Evolutionary conservation across 352 stramenopile genomes (phyloP).

Genomic region (Pseudoperonospora humuli): DNA sequence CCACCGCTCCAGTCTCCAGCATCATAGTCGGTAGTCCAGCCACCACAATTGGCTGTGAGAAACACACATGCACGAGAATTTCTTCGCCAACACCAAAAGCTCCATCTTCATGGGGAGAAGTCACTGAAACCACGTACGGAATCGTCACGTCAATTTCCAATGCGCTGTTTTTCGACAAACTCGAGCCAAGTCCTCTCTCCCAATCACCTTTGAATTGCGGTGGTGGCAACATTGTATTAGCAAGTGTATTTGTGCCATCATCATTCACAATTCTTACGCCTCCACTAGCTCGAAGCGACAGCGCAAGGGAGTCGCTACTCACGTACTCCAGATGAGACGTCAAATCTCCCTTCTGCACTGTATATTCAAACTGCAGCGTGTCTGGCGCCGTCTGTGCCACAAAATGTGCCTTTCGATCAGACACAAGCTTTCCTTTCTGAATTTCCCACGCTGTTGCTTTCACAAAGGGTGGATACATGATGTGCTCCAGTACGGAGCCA

Average conservation of each 20-base stretch:
- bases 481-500: conserved; percentile 23
- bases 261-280: conserved; percentile 33
- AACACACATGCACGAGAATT: conserved; percentile 67
- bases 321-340: conserved; percentile 56
- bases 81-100: conserved; percentile 67
- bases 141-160: conserved; percentile 47
- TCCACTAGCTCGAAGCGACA: conserved; percentile 23
- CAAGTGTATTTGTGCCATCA: conserved; percentile 16
- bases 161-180: conserved; percentile 37
- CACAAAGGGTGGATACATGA: conserved; percentile 36
- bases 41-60: conserved; percentile 55
- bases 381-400: conserved; percentile 17
- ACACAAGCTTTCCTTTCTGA: conserved; percentile 37
- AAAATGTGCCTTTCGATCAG: conserved; percentile 35
- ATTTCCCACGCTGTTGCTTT: conserved; percentile 56
- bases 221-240: conserved; percentile 42
- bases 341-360: conserved; percentile 48
- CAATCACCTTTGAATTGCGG: conserved; percentile 44
- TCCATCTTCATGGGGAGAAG: conserved; percentile 45
- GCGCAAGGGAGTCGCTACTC: conserved; percentile 43
- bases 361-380: conserved; percentile 62
- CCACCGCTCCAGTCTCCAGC: conserved; percentile 52
- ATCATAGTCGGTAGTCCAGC: conserved; percentile 49
- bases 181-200: conserved; percentile 52
- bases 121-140: conserved; percentile 43